These are phyloP conservation scores for Capsella rubella DNA, from an alignment of 441 rosid genomes.

Conservation along the genomic window DNA sequence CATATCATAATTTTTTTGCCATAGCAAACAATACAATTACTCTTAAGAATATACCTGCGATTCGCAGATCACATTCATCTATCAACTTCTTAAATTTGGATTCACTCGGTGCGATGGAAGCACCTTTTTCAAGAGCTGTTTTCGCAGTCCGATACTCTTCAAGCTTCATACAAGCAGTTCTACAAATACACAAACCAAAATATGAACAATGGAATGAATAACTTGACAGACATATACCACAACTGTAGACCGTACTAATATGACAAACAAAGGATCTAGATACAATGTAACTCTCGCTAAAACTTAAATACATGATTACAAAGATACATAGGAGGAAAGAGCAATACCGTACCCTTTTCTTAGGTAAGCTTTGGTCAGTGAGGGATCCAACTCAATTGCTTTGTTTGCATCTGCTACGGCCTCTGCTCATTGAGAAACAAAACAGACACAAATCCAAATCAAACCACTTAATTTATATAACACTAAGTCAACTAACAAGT, in stretches of 20 bases:
- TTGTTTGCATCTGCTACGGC: constrained; percentile 84
- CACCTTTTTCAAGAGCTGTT: constrained; percentile 75
- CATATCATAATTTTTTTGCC: background rate
- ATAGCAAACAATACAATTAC: constrained; percentile 2
- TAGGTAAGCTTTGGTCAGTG: constrained; percentile 75
- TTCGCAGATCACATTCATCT: constrained; percentile 65
- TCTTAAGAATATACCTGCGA: constrained; percentile 53
- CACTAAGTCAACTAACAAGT: background rate
- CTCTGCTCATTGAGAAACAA: constrained; percentile 53
- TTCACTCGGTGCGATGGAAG: constrained; percentile 57
- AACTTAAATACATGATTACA: constrained; percentile 1
- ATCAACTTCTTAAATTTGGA: constrained; percentile 64
- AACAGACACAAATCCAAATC: constrained; percentile 9
- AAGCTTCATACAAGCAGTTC: constrained; percentile 81
- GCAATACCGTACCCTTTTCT: constrained; percentile 74
- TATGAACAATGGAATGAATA: constrained; percentile 18
- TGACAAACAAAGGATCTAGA: background rate
- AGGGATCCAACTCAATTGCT: constrained; percentile 77
- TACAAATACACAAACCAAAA: constrained; percentile 43
- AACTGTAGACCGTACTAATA: background rate
- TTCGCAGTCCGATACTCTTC: constrained; percentile 85
- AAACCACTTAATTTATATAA: background rate
- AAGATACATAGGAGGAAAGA: background rate
- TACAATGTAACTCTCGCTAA: background rate
- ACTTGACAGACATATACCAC: background rate